Percentiles rank a stretch among this genome's conserved stretches.
These are phyloP conservation scores for Rhynchosporium graminicola DNA, from an alignment of 2,329 filamentous ascomycete species.

Conservation along the genomic window DNA sequence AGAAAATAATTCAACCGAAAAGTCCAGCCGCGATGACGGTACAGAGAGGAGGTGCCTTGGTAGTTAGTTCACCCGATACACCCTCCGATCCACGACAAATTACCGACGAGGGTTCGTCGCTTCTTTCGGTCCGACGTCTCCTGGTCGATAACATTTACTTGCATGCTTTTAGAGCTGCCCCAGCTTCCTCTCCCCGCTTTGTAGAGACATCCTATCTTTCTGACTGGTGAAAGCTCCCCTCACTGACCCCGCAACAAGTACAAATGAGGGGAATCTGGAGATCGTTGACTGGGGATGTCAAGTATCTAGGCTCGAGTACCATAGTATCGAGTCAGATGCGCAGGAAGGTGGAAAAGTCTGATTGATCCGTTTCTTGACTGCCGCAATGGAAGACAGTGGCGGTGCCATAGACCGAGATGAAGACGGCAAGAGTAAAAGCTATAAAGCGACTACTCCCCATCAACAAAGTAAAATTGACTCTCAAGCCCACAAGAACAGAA, in stretches of 20 bases:
- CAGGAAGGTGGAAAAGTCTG: neutral
- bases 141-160: conserved; percentile 8
- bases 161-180: conserved; percentile 12
- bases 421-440: neutral
- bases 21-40: conserved; percentile 21
- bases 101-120: conserved; percentile 8
- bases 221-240: conserved; percentile 6
- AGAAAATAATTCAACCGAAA: conserved; percentile 14
- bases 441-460: conserved; percentile 5
- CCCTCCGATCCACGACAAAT: neutral
- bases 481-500: conserved; percentile 2
- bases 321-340: conserved; percentile 9
- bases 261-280: conserved; percentile 10
- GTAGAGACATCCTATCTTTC: conserved; percentile 1
- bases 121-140: conserved; percentile 25
- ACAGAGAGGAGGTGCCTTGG: too few relatives aligned
- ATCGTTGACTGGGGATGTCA: conserved; percentile 11
- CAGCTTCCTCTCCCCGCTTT: neutral
- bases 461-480: neutral
- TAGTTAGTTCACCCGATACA: conserved; percentile 6
- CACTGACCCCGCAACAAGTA: conserved; percentile 14
- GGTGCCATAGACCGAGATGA: neutral
- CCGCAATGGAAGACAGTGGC: conserved; percentile 1
- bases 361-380: neutral
- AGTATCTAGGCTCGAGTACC: conserved; percentile 5